These are phyloP conservation scores for Fusarium lyarnte DNA, from an alignment of 2,329 filamentous ascomycete genomes.

Conservation along the genomic window DNA sequence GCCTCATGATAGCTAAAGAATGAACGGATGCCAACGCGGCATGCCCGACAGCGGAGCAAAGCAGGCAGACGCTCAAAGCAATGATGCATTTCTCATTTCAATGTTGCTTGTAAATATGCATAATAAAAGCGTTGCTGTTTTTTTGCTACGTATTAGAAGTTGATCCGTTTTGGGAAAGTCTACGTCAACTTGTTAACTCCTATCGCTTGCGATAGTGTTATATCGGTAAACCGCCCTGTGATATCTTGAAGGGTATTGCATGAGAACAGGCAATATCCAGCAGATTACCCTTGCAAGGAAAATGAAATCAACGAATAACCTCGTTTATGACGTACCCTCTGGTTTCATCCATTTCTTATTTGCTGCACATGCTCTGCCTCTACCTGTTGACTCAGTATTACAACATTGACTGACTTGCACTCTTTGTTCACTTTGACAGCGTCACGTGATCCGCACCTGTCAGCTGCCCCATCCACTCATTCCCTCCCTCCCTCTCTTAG, in stretches of 20 bases:
- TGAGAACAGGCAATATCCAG: not conserved
- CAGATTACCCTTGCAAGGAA: not conserved
- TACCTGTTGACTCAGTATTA: not conserved
- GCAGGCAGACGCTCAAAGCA: not conserved
- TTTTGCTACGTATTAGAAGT: not conserved
- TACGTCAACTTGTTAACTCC: not conserved
- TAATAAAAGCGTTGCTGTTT: not conserved
- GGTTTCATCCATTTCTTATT: not conserved
- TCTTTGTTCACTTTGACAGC: constrained; percentile 12
- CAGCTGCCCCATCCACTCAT: constrained; percentile 40
- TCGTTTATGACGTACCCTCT: not conserved
- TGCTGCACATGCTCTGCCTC: constrained; percentile 6
- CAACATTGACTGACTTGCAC: not conserved
- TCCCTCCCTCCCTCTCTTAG: constrained; percentile 21
- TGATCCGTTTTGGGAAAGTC: not conserved
- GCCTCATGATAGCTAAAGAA: constrained; percentile 15
- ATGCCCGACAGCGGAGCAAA: not conserved
- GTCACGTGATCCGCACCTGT: constrained; percentile 42
- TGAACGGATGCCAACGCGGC: not conserved
- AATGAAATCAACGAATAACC: not conserved
- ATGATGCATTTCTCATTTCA: constrained; percentile 1
- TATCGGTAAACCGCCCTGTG: not conserved
- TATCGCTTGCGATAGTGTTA: constrained; percentile 3
- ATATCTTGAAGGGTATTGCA: not conserved
- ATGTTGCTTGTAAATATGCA: not conserved